Base-by-base conservation (phyloP, 352 stramenopile species). In the Phytopythium delawarense region DNA sequence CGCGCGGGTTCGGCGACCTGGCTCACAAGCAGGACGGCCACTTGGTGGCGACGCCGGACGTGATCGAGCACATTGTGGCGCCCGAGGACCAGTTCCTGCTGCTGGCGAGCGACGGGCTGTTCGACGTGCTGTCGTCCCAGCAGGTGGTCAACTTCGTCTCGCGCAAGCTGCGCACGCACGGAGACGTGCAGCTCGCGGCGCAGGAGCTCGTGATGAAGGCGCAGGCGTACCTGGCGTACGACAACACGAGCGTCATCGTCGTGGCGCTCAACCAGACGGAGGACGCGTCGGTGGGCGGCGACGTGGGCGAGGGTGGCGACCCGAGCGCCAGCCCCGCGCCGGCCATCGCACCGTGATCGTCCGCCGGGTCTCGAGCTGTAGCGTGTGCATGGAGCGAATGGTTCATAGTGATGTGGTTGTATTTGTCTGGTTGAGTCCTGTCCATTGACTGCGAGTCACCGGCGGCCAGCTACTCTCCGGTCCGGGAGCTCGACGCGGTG, bases 191-290 rank as follows among this genome's bases (percentile, higher is more conserved):
- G 69, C 65, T 92, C 23, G 89, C 89, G 8, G 87, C 88, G 1
- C 86, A 96, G 67, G 90, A 93, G 67, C 76, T 96, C 45, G 71
- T 96, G 46, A 73, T 92, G 57, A 96, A 96, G 69, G 79, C 91
- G 13, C 85, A 96, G 64, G 78, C 90, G 45, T 93, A 97, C 63
- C 92, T 91, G 50, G 89, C 87, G 7, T 88, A 96, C 67, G 91
- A 98, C 71, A 98, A 98, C 63, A 90, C 96, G 46, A 95, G 81
- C 53, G 88, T 94, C 48, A 79, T 97, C 50, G 85, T 98, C 28
- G 78, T 98, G 44, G 81, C 81, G 25, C 71, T 96, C 28, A 93
- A 96, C 63, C 87, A 96, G 62, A 79, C 67, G 58, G 57, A 68
- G 32, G 68, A 80, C 23, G 65, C 44, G 5, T n/a, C 51, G n/a